phyloP scores from a whole-genome alignment of 441 rosid genomes.

The Pelargonium fulgidum region DNA sequence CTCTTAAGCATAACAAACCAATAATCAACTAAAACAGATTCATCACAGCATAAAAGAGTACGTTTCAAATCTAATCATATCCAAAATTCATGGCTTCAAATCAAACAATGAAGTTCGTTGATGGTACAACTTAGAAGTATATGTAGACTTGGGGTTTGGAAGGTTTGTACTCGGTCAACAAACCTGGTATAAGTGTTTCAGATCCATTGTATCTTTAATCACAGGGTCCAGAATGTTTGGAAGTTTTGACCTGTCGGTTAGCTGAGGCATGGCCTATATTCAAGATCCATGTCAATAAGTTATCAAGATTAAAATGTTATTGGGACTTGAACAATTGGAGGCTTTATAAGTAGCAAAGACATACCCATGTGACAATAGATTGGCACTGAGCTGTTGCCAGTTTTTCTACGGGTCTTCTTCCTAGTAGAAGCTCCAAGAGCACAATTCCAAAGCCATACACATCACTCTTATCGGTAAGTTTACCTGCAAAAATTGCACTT shows the following conservation, averaged over 20 bases:
- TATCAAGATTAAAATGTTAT: background rate
- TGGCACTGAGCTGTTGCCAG: constrained; percentile 49
- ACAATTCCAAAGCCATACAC: constrained; percentile 82
- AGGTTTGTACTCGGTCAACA: background rate
- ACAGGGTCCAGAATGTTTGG: constrained; percentile 73
- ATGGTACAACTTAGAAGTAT: too few relatives aligned
- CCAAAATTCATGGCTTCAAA: too few relatives aligned
- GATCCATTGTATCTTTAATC: constrained; percentile 71
- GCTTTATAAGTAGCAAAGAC: background rate
- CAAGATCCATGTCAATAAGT: background rate
- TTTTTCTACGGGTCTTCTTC: constrained; percentile 61
- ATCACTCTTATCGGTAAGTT: constrained; percentile 82
- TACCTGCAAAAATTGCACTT: constrained; percentile 52
- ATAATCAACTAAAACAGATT: too few relatives aligned
- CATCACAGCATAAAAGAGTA: too few relatives aligned
- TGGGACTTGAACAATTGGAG: background rate
- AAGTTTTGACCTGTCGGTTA: constrained; percentile 81
- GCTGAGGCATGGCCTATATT: constrained; percentile 83
- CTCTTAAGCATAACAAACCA: background rate
- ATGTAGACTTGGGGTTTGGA: too few relatives aligned
- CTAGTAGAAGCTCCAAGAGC: constrained; percentile 73
- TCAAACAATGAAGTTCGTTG: too few relatives aligned
- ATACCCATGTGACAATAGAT: constrained; percentile 76
- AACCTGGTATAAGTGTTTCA: constrained; percentile 93
- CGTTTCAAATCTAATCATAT: too few relatives aligned